phyloP scores from a whole-genome alignment of 2,329 filamentous ascomycete genomes.

The Venturia aucupariae region DNA sequence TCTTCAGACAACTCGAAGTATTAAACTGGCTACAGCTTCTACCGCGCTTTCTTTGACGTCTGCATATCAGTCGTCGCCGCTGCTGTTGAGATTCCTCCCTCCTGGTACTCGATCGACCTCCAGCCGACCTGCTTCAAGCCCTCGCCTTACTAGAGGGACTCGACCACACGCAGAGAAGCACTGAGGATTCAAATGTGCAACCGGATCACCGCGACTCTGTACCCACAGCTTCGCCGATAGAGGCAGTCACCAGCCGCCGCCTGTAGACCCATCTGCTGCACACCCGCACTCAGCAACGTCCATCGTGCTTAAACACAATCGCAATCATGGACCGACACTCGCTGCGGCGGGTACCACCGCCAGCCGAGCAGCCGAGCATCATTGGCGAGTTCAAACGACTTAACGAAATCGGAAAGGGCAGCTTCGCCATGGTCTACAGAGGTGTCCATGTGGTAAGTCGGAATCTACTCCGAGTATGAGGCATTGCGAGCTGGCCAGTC shows the following conservation, averaged over 20 bases:
- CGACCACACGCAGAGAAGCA: background rate
- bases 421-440: constrained; percentile 92
- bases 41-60: background rate
- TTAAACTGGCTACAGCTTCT: background rate
- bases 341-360: constrained; percentile 25
- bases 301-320: background rate
- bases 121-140: background rate
- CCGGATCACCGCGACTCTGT: constrained; percentile 27
- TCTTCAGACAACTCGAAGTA: background rate
- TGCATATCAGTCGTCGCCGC: background rate
- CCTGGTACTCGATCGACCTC: background rate
- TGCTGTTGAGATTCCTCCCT: background rate
- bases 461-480: constrained; percentile 1
- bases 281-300: constrained; percentile 16
- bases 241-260: constrained; percentile 8
- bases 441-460: constrained; percentile 70
- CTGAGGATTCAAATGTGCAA: constrained; percentile 27
- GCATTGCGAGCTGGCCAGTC: background rate
- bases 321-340: constrained; percentile 10
- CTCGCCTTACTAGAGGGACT: background rate
- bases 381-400: constrained; percentile 75
- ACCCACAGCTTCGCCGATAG: constrained; percentile 32
- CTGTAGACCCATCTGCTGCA: constrained; percentile 11
- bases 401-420: constrained; percentile 90
- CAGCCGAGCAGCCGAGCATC: constrained; percentile 29